Percentiles rank a stretch among this genome's conserved stretches.
Conservation (phyloP, 352 stramenopile genomes). For the Phytopythium oedochilum region DNA sequence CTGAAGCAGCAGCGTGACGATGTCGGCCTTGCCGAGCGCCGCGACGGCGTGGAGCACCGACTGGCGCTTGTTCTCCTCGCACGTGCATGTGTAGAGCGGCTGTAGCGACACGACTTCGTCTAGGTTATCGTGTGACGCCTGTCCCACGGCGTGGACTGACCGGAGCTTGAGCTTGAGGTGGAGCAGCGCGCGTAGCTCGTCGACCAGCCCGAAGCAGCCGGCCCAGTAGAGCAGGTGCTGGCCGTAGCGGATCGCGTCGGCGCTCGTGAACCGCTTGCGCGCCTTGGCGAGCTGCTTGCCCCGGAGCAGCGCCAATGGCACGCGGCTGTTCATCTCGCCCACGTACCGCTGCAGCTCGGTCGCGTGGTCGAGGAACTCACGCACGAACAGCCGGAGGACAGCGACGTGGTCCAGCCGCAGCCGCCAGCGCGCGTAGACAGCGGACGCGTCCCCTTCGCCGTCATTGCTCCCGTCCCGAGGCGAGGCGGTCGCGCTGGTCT, state of each 20-base stretch:
- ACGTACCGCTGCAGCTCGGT: slow-evolving; percentile 43
- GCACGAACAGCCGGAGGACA: slow-evolving; percentile 37
- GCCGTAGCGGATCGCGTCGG: slow-evolving; percentile 58
- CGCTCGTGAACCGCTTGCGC: slow-evolving; percentile 17
- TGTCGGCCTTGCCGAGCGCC: slow-evolving; percentile 44
- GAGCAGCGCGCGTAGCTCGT: slow-evolving; percentile 45
- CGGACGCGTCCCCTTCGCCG: background rate
- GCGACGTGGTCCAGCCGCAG: slow-evolving; percentile 56
- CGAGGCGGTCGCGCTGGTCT: background rate
- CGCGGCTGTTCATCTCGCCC: slow-evolving; percentile 51
- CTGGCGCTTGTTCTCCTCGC: slow-evolving; percentile 57
- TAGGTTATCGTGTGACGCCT: background rate
- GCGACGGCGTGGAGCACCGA: slow-evolving; percentile 60
- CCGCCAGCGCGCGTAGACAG: slow-evolving; percentile 45
- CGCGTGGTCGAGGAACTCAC: slow-evolving; percentile 50
- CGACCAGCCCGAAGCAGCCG: slow-evolving; percentile 58
- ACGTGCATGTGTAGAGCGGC: slow-evolving; percentile 60
- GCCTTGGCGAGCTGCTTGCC: slow-evolving; percentile 10
- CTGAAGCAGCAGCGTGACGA: slow-evolving; percentile 43
- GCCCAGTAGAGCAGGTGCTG: slow-evolving; percentile 79
- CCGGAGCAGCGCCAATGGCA: slow-evolving; percentile 20
- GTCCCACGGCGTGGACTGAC: background rate
- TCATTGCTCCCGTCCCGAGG: background rate
- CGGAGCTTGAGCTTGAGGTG: background rate
- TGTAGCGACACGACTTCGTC: slow-evolving; percentile 17